Evolutionary conservation across 176 grass and related monocot species (phyloP), one percentile per base, ranked within the genome.

Genomic region (Bolboschoenus planiculmis): DNA sequence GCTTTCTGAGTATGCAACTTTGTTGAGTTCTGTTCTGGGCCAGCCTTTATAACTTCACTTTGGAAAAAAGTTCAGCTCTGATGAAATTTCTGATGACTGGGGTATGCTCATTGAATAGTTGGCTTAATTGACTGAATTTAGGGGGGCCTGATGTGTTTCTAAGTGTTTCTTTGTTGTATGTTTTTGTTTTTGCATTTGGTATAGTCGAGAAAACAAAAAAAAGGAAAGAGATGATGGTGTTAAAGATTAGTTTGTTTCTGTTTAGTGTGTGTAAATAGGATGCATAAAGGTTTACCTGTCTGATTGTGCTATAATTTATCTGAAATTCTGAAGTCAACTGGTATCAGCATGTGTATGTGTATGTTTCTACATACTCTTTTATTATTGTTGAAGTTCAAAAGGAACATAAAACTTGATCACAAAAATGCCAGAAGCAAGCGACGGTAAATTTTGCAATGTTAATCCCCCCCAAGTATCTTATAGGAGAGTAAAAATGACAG

Each of bases 1-100:
- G 21, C 85, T 99, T 50, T 70, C 87, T 44, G 91, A 99, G 86
- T 99, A 99, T 81, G 31, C 88, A 57, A 83, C 86, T 66, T 82
- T 95, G 54, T 34, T 93, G 84, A 90, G 92, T 54, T 86, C 90
- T 24, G 81, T 78, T 86, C 27, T 83, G 21, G 87, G 59, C 33
- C 13, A 47, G 18, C 9, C 36, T 46, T 63, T 46, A 46, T 43
- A 29, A 16, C 3, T 81, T 61, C 54, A 10, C 30, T 30, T 24
- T 30, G 6, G 15, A 3, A 11, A 81, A 42, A n/a, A n/a, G 20
- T 9, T 81, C 40, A 44, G 42, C 50, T 37, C 40, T 73, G 11
- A 73, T 73, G 42, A 46, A 73, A 13, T 46, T 10, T 72, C 40
- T 48, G 31, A n/a, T 16, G 6, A 37, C 34, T 65, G 27, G 34